Percentiles rank a stretch among this genome's conserved stretches.
Conservation (phyloP, 495 filamentous ascomycete genomes). For the Xylaria cubensis region DNA sequence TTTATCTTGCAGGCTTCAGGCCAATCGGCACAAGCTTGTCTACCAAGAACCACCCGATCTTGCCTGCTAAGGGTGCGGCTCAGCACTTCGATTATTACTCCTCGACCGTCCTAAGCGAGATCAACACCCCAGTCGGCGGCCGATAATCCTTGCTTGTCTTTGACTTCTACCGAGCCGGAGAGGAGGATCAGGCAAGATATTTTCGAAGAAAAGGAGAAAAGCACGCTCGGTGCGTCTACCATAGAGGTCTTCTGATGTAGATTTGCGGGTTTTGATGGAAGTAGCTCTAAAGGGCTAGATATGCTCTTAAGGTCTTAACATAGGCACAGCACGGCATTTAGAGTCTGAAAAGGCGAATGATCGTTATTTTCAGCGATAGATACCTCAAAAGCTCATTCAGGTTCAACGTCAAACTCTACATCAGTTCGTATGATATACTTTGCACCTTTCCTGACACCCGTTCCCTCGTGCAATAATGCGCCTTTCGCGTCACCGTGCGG, state of each 20-base stretch:
- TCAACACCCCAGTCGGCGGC: too few relatives aligned
- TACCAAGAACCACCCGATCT: too few relatives aligned
- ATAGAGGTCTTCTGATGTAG: too few relatives aligned
- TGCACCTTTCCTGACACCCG: slow-evolving; percentile 50
- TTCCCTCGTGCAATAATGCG: slow-evolving; percentile 55
- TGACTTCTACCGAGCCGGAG: background rate
- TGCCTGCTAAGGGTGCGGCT: too few relatives aligned
- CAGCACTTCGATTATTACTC: background rate
- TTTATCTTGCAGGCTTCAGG: background rate
- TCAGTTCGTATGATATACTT: slow-evolving; percentile 60
- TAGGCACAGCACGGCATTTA: background rate
- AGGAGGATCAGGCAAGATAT: too few relatives aligned
- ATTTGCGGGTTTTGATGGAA: background rate
- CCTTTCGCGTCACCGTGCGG: slow-evolving; percentile 55
- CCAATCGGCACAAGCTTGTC: too few relatives aligned
- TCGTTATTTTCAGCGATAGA: background rate
- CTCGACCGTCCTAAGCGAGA: background rate
- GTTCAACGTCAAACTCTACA: slow-evolving; percentile 55
- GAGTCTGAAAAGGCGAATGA: background rate
- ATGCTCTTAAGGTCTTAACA: background rate
- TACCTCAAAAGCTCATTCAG: background rate
- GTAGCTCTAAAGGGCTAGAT: background rate
- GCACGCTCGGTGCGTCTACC: too few relatives aligned
- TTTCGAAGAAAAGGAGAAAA: too few relatives aligned
- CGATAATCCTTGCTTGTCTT: background rate